Evolutionary conservation across 2,329 filamentous ascomycete species (phyloP).

Genomic region (Davidsoniella eucalypti): DNA sequence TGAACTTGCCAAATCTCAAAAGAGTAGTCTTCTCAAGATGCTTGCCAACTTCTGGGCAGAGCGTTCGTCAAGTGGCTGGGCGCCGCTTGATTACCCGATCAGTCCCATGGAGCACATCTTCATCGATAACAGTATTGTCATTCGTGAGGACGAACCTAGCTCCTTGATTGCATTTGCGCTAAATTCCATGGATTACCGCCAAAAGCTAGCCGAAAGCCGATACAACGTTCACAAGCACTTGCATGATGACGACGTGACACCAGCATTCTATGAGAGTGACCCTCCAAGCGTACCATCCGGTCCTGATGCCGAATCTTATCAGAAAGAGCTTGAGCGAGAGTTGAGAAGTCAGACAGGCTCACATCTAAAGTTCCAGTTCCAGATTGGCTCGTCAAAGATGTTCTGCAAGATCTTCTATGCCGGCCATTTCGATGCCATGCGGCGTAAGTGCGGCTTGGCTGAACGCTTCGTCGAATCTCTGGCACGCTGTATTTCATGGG

Average conservation of each 20-base stretch:
- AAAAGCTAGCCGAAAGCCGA: constrained; percentile 53
- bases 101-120: constrained; percentile 85
- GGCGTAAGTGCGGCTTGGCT: constrained; percentile 79
- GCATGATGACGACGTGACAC: neutral
- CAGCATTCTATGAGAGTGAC: constrained; percentile 8
- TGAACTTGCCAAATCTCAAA: constrained; percentile 82
- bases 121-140: constrained; percentile 90
- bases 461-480: constrained; percentile 91
- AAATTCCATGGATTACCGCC: constrained; percentile 71
- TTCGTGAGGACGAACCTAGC: constrained; percentile 91
- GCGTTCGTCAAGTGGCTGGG: constrained; percentile 88
- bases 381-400: constrained; percentile 84
- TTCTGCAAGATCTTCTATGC: constrained; percentile 98
- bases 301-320: constrained; percentile 29
- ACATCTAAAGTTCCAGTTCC: constrained; percentile 91
- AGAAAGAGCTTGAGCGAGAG: constrained; percentile 65
- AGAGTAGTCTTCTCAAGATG: constrained; percentile 85
- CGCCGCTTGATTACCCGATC: constrained; percentile 79
- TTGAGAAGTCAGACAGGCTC: constrained; percentile 73
- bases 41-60: constrained; percentile 98
- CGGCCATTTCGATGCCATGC: constrained; percentile 89
- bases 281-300: constrained; percentile 6
- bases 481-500: constrained; percentile 92
- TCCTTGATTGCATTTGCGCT: constrained; percentile 89
- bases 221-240: constrained; percentile 13